Conservation (phyloP, 805 yeast species). For the Komagataella populi region DNA sequence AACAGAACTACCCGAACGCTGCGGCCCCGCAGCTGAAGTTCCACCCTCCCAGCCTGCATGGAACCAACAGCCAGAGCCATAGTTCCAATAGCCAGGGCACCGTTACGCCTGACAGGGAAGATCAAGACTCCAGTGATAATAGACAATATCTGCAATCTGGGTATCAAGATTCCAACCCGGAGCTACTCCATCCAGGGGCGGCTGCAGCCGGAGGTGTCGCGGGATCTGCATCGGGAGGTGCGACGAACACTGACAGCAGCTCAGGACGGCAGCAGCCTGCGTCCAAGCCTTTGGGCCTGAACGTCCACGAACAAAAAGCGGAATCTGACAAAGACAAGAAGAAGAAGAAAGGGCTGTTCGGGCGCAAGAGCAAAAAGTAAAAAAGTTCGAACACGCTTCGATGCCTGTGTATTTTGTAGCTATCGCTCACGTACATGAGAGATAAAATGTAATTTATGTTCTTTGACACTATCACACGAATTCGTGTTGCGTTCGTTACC, state of each 20-base stretch:
- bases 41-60: slow-evolving; percentile 3
- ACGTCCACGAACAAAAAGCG: slow-evolving; percentile 32
- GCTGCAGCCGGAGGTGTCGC: slow-evolving; percentile 9
- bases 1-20: neutral
- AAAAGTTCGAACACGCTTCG: neutral
- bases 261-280: slow-evolving; percentile 18
- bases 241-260: neutral
- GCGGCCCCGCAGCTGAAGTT: neutral
- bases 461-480: neutral
- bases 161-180: neutral
- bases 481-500: neutral
- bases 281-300: slow-evolving; percentile 44
- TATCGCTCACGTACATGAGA: neutral
- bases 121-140: neutral
- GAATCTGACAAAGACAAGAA: slow-evolving; percentile 26
- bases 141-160: neutral
- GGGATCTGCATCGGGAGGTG: neutral
- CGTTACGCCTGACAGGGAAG: neutral
- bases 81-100: slow-evolving; percentile 9
- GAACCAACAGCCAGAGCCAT: slow-evolving; percentile 6
- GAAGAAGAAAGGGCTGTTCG: slow-evolving; percentile 74
- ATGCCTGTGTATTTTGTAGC: neutral
- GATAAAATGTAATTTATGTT: neutral
- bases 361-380: slow-evolving; percentile 30
- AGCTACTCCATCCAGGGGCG: neutral